Conservation (phyloP, 176 grass and related monocot genomes). For the maize (Zea mays) region Zm-B73-REFERENCE-NAM-5.0 NC_050099.1:242721501-242722000, state of each 20-base stretch:
- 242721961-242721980: conserved; percentile 89
- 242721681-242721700: conserved; percentile 31
- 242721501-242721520: conserved; percentile 37
- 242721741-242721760: conserved; percentile 45
- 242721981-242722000: conserved; percentile 86
- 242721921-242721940: conserved; percentile 87
- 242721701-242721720: conserved; percentile 39
- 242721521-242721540: conserved; percentile 34
- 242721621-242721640: conserved; percentile 47
- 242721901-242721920: conserved; percentile 61
- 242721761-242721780: conserved; percentile 36
- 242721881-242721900: conserved; percentile 78
- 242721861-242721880: conserved; percentile 50
- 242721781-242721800: conserved; percentile 39
- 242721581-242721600: conserved; percentile 30
- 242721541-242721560: conserved; percentile 40
- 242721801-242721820: conserved; percentile 41
- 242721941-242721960: conserved; percentile 76
- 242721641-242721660: conserved; percentile 25
- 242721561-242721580: conserved; percentile 18
- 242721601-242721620: conserved; percentile 40
- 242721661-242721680: conserved; percentile 36
- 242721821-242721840: conserved; percentile 51
- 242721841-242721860: conserved; percentile 50
- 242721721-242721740: conserved; percentile 49